These are phyloP conservation scores for Noccaea caerulescens DNA, from an alignment of 345 rosid species.

Conservation along the genomic window DNA sequence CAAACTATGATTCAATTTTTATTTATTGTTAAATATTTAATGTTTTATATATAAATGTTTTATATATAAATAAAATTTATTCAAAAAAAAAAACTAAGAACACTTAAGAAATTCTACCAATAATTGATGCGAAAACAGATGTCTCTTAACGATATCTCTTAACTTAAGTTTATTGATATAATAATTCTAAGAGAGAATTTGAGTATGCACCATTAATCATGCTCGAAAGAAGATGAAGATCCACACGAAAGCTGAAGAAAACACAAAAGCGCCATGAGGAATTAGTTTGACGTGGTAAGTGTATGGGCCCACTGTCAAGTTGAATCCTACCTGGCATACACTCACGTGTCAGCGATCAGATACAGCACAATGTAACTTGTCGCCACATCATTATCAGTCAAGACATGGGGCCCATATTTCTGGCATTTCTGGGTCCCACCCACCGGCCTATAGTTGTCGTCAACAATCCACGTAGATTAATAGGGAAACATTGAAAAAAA, in stretches of 20 bases:
- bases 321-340: constrained; percentile 42
- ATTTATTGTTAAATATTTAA: too few species aligned
- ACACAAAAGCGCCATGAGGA: not conserved
- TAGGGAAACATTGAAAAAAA: not conserved
- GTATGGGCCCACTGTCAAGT: constrained; percentile 16
- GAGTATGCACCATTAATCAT: too few species aligned
- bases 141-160: too few species aligned
- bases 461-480: constrained; percentile 38
- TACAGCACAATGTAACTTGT: constrained; percentile 28
- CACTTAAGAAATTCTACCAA: too few species aligned
- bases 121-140: too few species aligned
- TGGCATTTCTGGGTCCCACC: constrained; percentile 25
- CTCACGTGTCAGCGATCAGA: constrained; percentile 28
- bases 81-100: too few species aligned
- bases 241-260: constrained; percentile 13
- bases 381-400: constrained; percentile 43
- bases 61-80: too few species aligned
- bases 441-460: constrained; percentile 39
- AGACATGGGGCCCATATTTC: constrained; percentile 2
- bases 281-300: constrained; percentile 39
- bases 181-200: too few species aligned
- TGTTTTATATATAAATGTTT: too few species aligned
- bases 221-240: not conserved
- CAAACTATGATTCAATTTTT: too few species aligned
- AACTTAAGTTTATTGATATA: too few species aligned